Evolutionary conservation across 257 asterid genomes (phyloP).

Genomic region (Craterostigma plantagineum): DNA sequence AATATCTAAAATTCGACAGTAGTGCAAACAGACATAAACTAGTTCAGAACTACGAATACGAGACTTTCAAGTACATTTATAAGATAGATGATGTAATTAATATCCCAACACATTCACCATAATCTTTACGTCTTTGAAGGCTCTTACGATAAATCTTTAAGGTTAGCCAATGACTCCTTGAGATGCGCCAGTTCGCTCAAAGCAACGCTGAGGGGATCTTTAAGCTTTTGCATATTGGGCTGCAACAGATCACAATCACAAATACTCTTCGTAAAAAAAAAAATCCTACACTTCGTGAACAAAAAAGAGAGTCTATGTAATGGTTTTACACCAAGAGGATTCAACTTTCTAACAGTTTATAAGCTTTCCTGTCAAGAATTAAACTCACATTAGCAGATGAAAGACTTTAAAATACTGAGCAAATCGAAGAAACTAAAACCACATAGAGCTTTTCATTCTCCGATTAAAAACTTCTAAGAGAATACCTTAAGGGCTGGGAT

Average conservation of each 20-base stretch:
- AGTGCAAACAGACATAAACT: background rate
- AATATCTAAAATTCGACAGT: too few species aligned
- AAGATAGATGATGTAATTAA: background rate
- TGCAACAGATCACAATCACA: slow-evolving; percentile 12
- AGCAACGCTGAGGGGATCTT: slow-evolving; percentile 39
- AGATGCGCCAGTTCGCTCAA: slow-evolving; percentile 45
- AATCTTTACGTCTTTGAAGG: slow-evolving; percentile 2
- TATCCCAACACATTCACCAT: slow-evolving; percentile 10
- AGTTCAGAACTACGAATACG: too few species aligned
- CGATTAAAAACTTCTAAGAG: slow-evolving; percentile 9
- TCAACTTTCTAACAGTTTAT: too few species aligned
- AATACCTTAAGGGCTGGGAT: slow-evolving; percentile 70
- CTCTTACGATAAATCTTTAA: slow-evolving; percentile 13
- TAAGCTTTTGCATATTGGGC: slow-evolving; percentile 38
- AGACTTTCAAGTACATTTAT: background rate
- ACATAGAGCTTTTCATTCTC: background rate
- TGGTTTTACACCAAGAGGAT: background rate
- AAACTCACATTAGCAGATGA: too few species aligned
- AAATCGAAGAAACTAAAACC: too few species aligned
- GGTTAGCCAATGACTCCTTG: slow-evolving; percentile 33
- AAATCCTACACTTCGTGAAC: slow-evolving; percentile 1
- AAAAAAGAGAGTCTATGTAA: slow-evolving; percentile 1
- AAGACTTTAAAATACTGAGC: too few species aligned
- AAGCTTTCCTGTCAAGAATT: too few species aligned
- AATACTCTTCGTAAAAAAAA: slow-evolving; percentile 3